Conservation (phyloP, 495 filamentous ascomycete species). For the Tuber microsphaerosporum region DNA sequence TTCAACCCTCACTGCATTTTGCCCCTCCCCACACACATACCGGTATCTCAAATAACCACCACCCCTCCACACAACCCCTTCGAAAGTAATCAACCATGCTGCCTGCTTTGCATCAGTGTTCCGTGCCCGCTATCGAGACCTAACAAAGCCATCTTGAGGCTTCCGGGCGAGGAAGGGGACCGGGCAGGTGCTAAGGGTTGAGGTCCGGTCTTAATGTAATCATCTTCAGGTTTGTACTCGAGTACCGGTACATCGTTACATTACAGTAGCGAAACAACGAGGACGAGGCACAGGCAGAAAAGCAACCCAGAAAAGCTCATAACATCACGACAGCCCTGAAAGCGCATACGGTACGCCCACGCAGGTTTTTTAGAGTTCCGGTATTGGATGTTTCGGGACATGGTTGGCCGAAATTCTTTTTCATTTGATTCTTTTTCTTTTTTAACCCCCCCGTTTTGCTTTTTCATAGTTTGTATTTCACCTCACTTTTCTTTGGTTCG, state of each 20-base stretch:
- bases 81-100: conserved; percentile 14
- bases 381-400: conserved; percentile 1
- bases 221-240: conserved; percentile 36
- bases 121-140: conserved; percentile 33
- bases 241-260: conserved; percentile 20
- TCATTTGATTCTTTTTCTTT: conserved; percentile 15
- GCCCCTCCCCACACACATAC: conserved; percentile 19
- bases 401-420: conserved; percentile 29
- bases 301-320: conserved; percentile 16
- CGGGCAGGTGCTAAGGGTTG: conserved; percentile 33
- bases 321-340: conserved; percentile 24
- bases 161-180: conserved; percentile 33
- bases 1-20: conserved; percentile 29
- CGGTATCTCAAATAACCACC: background rate
- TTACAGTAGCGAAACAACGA: conserved; percentile 12
- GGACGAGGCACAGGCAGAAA: conserved; percentile 27
- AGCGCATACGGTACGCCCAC: conserved; percentile 27
- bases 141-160: conserved; percentile 30
- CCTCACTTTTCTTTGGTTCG: conserved; percentile 9
- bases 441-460: background rate
- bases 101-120: conserved; percentile 33
- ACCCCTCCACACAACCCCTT: conserved; percentile 19
- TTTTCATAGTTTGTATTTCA: conserved; percentile 18
- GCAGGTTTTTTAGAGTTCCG: conserved; percentile 27
- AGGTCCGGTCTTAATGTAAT: conserved; percentile 15